Conservation (phyloP, 306 rosid species). For the Ormosia semicastrata region DNA sequence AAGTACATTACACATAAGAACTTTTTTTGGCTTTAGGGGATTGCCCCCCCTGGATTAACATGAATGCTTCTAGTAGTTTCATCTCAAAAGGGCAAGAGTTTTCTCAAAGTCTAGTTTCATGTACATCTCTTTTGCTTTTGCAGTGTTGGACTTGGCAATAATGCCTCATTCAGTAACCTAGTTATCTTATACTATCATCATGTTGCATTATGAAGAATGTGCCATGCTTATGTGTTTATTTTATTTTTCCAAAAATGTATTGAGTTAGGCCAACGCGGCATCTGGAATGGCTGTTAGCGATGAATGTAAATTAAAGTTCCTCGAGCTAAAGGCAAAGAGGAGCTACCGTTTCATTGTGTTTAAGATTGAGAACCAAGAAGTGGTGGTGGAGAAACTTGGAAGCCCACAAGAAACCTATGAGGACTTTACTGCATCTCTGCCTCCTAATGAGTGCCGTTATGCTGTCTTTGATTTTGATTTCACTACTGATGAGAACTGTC, state of each 20-base stretch:
- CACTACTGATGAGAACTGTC: constrained; percentile 48
- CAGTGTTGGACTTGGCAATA: background rate
- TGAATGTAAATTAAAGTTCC: constrained; percentile 53
- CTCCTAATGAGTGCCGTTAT: constrained; percentile 57
- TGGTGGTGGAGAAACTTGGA: constrained; percentile 51
- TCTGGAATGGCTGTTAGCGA: constrained; percentile 63
- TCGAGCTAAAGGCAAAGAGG: constrained; percentile 59
- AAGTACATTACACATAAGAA: too few species aligned
- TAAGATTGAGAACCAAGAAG: constrained; percentile 47
- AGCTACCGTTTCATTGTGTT: constrained; percentile 52
- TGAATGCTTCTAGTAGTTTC: background rate
- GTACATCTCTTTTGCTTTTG: background rate
- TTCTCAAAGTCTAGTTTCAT: background rate
- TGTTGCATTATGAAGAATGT: background rate
- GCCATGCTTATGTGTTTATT: background rate
- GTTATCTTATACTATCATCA: background rate
- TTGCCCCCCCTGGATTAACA: background rate
- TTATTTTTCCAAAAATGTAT: background rate
- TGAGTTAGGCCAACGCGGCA: constrained; percentile 47
- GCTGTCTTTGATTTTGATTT: constrained; percentile 60
- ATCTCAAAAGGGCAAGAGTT: background rate
- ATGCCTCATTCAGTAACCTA: background rate
- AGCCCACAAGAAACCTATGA: constrained; percentile 44
- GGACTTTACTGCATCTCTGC: constrained; percentile 35
- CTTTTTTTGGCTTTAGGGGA: too few species aligned